A percentile compares a stretch with the other conserved stretches of the same genome.
Evolutionary conservation across 305 asterid species (phyloP).

Genomic region (Fraxinus latifolia): DNA sequence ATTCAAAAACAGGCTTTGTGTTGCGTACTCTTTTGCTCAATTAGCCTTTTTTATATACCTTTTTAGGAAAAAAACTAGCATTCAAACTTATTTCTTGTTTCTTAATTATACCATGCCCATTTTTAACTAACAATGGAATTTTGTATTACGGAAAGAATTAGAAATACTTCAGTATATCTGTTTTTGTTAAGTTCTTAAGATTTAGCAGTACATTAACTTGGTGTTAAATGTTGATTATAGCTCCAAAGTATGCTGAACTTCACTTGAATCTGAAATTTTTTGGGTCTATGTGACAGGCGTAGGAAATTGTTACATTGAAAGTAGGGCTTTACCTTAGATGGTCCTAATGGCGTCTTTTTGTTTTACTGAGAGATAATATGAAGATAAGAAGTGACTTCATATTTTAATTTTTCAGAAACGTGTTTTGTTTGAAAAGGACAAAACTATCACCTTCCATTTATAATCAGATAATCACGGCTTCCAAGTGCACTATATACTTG

Average conservation of each 20-base stretch:
- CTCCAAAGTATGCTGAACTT: slow-evolving; percentile 2
- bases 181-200: neutral
- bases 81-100: neutral
- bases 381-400: neutral
- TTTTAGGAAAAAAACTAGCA: neutral
- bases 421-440: neutral
- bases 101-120: neutral
- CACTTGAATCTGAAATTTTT: neutral
- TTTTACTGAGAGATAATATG: neutral
- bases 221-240: neutral
- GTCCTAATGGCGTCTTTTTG: neutral
- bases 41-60: neutral
- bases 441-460: neutral
- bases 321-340: neutral
- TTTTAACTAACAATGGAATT: neutral
- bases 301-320: neutral
- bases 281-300: slow-evolving; percentile 1
- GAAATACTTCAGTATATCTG: neutral
- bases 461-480: neutral
- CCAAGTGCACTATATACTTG: neutral
- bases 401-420: neutral
- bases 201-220: neutral
- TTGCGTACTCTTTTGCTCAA: neutral
- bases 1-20: neutral
- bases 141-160: neutral